These are phyloP conservation scores for Lagenidium giganteum DNA, from an alignment of 352 stramenopile species.

Conservation along the genomic window DNA sequence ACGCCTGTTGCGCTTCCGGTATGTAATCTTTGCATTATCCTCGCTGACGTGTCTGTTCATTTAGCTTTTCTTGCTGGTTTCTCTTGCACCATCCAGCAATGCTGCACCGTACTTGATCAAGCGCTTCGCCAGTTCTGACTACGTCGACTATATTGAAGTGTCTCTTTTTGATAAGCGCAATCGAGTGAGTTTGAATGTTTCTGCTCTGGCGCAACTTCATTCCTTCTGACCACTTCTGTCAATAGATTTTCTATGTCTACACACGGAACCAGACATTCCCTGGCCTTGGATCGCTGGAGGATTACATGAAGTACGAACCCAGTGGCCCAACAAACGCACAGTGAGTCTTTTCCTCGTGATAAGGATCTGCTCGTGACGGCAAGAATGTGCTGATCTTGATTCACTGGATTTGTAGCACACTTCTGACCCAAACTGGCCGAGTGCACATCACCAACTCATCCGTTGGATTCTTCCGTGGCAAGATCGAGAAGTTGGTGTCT, in stretches of 20 bases:
- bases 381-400: background rate
- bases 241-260: slow-evolving; percentile 77
- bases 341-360: slow-evolving; percentile 15
- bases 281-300: slow-evolving; percentile 62
- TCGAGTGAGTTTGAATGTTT: slow-evolving; percentile 28
- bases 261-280: slow-evolving; percentile 70
- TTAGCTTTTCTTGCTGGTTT: background rate
- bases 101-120: slow-evolving; percentile 73
- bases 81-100: slow-evolving; percentile 36
- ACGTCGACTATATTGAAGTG: slow-evolving; percentile 73
- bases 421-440: slow-evolving; percentile 58
- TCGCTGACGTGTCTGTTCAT: slow-evolving; percentile 7
- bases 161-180: slow-evolving; percentile 72
- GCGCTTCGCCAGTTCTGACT: slow-evolving; percentile 65
- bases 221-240: background rate
- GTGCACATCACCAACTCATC: slow-evolving; percentile 71
- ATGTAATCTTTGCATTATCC: background rate
- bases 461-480: slow-evolving; percentile 72
- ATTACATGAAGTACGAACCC: slow-evolving; percentile 54
- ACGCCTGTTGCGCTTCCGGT: slow-evolving; percentile 55
- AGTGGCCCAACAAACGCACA: slow-evolving; percentile 31
- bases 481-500: slow-evolving; percentile 75
- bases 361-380: background rate
- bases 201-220: background rate
- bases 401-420: slow-evolving; percentile 31